Evolutionary conservation across 768 basidiomycete genomes (phyloP).

Genomic region (Phlebiopsis gigantea): DNA sequence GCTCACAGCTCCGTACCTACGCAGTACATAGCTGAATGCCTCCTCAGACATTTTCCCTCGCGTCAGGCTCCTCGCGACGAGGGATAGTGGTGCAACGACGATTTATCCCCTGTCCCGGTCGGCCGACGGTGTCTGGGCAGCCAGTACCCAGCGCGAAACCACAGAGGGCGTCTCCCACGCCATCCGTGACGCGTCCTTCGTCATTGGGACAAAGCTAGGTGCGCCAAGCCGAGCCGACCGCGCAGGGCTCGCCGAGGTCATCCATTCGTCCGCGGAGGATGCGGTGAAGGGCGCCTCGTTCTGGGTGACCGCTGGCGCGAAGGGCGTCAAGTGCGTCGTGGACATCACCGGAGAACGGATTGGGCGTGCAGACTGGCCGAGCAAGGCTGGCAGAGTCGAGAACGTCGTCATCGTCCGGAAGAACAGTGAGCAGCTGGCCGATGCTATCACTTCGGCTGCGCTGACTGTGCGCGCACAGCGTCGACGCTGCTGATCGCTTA

Average conservation of each 20-base stretch:
- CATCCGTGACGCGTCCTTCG: slow-evolving; percentile 42
- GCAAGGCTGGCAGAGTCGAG: slow-evolving; percentile 45
- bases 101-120: slow-evolving; percentile 48
- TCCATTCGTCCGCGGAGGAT: slow-evolving; percentile 13
- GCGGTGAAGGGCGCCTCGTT: slow-evolving; percentile 30
- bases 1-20: neutral
- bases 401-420: slow-evolving; percentile 53
- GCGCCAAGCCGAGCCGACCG: slow-evolving; percentile 37
- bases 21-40: neutral
- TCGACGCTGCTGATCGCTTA: slow-evolving; percentile 47
- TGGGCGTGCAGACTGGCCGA: slow-evolving; percentile 60
- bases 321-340: slow-evolving; percentile 49
- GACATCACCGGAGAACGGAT: slow-evolving; percentile 64
- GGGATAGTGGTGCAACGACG: slow-evolving; percentile 51
- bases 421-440: slow-evolving; percentile 41
- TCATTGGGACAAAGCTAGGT: slow-evolving; percentile 54
- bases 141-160: slow-evolving; percentile 32
- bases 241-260: slow-evolving; percentile 33
- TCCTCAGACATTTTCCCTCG: slow-evolving; percentile 36
- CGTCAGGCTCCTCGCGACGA: slow-evolving; percentile 59
- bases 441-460: neutral
- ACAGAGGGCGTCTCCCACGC: slow-evolving; percentile 36
- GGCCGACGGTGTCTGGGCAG: slow-evolving; percentile 26
- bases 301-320: slow-evolving; percentile 51
- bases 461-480: slow-evolving; percentile 35